Evolutionary conservation across 805 yeast genomes (phyloP), one percentile per base, ranked within the genome.

Genomic region (Teunomyces atbi): DNA sequence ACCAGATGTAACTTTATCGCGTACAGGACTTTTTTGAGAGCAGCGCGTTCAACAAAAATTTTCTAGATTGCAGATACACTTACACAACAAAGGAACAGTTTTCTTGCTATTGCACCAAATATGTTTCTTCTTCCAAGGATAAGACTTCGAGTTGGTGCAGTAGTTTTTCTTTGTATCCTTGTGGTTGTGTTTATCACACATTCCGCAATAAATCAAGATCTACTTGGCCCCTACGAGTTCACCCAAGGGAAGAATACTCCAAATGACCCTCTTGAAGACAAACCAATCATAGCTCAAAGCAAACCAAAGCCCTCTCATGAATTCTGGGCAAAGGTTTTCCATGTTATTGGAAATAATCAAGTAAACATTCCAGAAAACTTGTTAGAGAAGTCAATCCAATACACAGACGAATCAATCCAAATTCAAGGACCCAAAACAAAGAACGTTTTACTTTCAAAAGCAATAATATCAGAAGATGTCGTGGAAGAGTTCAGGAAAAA

Each of bases 321-420:
- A 29, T 66, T 65, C 43, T 67, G 71, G 71, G 56, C 50, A 13
- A 41, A 53, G 4, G 54, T 65, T 2, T 67, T 66, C 44, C 44
- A 49, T 3, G 48, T 61, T 5, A 52, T 67, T 41, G 59, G 53
- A 16, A 39, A 51, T 3, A 53, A 59, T 27, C 45, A 44, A n/a
- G 44, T 59, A 1, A 44, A 55, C 10, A 19, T 60, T 15, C 33
- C 58, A 4, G 54, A 34, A 5, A 52, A 45, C 2, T 52, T 55
- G 13, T 13, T 58, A 3, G 46, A 40, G 6, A 42, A 51, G 5
- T 62, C 67, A 2, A 53, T 64, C 21, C 47, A 51, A 34, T 61
- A 60, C 42, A 47, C 54, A 8, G 59, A 58, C 5, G 51, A 52
- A 32, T 49, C 57, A 2, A 40, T 54, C n/a, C 53, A 47, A 11